Conservation (phyloP, 345 rosid genomes). For the Turritis glabra region DNA sequence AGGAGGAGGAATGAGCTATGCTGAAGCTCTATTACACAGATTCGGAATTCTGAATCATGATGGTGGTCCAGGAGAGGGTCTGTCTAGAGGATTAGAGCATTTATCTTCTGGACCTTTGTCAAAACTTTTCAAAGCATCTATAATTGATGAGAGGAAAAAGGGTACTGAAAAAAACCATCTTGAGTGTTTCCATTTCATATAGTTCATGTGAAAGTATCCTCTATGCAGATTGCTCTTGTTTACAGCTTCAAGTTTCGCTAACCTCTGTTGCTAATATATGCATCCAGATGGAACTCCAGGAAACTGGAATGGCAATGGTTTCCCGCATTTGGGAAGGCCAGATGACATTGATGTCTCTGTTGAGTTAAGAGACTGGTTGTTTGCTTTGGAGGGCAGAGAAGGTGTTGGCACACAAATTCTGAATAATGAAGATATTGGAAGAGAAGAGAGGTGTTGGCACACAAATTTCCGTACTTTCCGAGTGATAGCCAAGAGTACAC, state of each 20-base stretch:
- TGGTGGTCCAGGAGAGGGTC: conserved; percentile 94
- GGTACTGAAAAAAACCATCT: conserved; percentile 12
- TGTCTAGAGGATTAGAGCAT: conserved; percentile 77
- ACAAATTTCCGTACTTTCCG: conserved; percentile 64
- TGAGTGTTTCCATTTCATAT: neutral
- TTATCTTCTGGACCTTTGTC: conserved; percentile 82
- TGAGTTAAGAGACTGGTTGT: conserved; percentile 91
- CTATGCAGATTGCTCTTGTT: neutral
- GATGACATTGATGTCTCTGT: conserved; percentile 81
- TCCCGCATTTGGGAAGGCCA: conserved; percentile 66
- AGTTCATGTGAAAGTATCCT: conserved; percentile 8
- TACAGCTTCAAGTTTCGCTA: conserved; percentile 19
- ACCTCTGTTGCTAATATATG: conserved; percentile 29
- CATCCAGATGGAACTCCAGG: conserved; percentile 51
- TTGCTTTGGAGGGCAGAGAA: conserved; percentile 89
- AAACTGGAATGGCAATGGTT: conserved; percentile 48
- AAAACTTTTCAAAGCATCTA: conserved; percentile 74
- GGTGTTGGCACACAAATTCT: conserved; percentile 43
- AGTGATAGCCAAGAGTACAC: conserved; percentile 57
- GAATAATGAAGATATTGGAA: conserved; percentile 43
- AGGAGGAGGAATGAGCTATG: conserved; percentile 96
- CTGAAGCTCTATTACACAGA: conserved; percentile 86
- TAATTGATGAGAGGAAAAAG: conserved; percentile 47
- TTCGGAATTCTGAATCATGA: conserved; percentile 87
- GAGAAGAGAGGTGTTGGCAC: conserved; percentile 96